Evolutionary conservation across 2,329 filamentous ascomycete genomes (phyloP).

Genomic region (Aspergillus tanneri): DNA sequence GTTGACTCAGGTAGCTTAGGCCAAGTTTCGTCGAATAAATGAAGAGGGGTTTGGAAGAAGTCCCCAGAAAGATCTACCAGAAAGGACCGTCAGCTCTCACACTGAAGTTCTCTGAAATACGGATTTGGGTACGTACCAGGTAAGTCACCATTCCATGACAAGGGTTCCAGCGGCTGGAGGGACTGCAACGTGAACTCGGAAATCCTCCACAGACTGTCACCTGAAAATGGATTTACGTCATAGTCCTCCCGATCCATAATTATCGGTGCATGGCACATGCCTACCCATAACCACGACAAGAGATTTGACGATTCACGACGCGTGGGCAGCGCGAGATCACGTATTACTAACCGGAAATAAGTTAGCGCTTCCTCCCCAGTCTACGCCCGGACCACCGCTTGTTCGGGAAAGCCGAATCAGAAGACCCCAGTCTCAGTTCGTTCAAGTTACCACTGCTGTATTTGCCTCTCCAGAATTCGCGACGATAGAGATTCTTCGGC

Average conservation of each 20-base stretch:
- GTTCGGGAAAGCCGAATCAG: constrained; percentile 22
- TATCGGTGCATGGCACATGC: constrained; percentile 13
- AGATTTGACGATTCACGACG: constrained; percentile 17
- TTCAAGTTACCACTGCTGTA: neutral
- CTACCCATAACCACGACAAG: neutral
- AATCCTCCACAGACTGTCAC: constrained; percentile 39
- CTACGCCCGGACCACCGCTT: constrained; percentile 31
- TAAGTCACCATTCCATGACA: constrained; percentile 37
- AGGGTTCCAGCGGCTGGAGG: constrained; percentile 37
- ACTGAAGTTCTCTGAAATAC: neutral
- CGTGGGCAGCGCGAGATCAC: constrained; percentile 25
- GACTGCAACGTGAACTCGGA: constrained; percentile 39
- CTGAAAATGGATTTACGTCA: constrained; percentile 34
- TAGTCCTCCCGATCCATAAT: constrained; percentile 29
- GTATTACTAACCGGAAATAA: constrained; percentile 16
- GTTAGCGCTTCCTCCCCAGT: constrained; percentile 12
- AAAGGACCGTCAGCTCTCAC: constrained; percentile 1
- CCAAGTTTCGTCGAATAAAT: constrained; percentile 24
- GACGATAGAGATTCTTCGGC: neutral
- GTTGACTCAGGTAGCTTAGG: constrained; percentile 35
- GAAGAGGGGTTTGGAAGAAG: constrained; percentile 25
- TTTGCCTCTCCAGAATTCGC: neutral
- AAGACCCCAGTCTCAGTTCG: neutral
- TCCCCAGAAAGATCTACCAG: constrained; percentile 26
- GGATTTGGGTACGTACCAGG: constrained; percentile 29